These are phyloP conservation scores for Cydonia oblonga DNA, from an alignment of 331 rosid species.

Conservation along the genomic window DNA sequence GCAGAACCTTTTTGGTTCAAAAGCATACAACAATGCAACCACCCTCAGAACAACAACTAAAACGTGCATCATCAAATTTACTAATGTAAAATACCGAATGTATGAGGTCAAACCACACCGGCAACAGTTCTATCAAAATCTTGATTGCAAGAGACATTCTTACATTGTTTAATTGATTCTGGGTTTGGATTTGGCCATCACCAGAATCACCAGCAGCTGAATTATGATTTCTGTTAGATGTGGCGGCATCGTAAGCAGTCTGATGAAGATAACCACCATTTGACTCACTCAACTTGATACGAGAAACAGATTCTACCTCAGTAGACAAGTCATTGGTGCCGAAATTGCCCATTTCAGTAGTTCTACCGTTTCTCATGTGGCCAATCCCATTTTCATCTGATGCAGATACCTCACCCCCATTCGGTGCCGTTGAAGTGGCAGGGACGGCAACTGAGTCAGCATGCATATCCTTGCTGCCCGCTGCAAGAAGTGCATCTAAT, in stretches of 20 bases:
- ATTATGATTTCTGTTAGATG: slow-evolving; percentile 1
- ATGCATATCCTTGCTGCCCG: slow-evolving; percentile 37
- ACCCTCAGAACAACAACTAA: background rate
- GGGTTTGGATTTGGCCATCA: slow-evolving; percentile 10
- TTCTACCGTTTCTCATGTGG: background rate
- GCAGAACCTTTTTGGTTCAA: background rate
- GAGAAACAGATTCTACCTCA: slow-evolving; percentile 4
- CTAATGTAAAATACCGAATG: background rate
- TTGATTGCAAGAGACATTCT: background rate
- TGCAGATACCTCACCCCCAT: slow-evolving; percentile 3
- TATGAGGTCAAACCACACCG: background rate
- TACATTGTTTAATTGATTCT: slow-evolving; percentile 28
- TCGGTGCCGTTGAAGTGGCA: background rate
- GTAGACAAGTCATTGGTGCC: background rate
- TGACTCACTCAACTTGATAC: slow-evolving; percentile 3
- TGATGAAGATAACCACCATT: background rate
- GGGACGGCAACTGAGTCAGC: slow-evolving; percentile 16
- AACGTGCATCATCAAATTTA: background rate
- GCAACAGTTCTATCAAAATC: slow-evolving; percentile 2
- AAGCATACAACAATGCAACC: background rate
- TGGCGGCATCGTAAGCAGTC: background rate
- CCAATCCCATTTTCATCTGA: slow-evolving; percentile 1
- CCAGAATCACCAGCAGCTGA: slow-evolving; percentile 13
- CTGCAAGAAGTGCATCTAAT: slow-evolving; percentile 52
- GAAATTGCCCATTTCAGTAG: background rate